Evolutionary conservation across 192 early-diverging fungal species (phyloP), one percentile per base, ranked within the genome.

Genomic region (Fimicolochytrium jonesii): DNA sequence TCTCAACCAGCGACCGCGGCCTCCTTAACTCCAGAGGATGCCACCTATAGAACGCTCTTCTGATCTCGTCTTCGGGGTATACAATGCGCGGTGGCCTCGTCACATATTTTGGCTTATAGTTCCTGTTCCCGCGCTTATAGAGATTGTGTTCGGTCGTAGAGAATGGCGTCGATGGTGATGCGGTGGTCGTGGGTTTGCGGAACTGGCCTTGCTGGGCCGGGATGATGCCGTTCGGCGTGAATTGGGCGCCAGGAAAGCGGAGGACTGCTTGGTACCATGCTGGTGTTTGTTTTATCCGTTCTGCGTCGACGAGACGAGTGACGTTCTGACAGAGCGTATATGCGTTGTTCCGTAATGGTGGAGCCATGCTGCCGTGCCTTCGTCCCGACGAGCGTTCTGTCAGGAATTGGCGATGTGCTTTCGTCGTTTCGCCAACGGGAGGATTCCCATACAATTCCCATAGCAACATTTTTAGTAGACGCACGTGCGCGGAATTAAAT

Each of bases 21-120:
- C 88, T 75, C 31, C 73, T 61, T 59, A 87, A 76, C 72, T 98
- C 95, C 67, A 88, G 91, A 18, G 95, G 95, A 74, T 98, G 95
- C 78, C 93, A 87, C 61, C 80, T 77, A 74, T 92, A 98, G 61
- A 98, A 98, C 52, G 78, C 82, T 50, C 77, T 52, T 50, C 95
- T 86, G 58, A 98, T 78, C 54, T 68, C 57, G 74, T 98, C 95
- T 73, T 96, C 93, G 4, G 90, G 90, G 61, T 92, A 98, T 33
- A 77, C 84, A 32, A 98, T 95, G 52, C 26, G 33, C 34, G 62
- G 65, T 6, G 70, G 55, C 25, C 44, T 54, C 17, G 26, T 11
- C 22, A 48, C 42, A 49, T 70, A 70, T 7, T 55, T 59, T 10
- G 67, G 50, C 49, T 41, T 49, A 28, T 70, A 56, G 6, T 37